Base-by-base conservation (phyloP, 1,284 basidiomycete genomes). In the Bondarzewia mesenterica region DNA sequence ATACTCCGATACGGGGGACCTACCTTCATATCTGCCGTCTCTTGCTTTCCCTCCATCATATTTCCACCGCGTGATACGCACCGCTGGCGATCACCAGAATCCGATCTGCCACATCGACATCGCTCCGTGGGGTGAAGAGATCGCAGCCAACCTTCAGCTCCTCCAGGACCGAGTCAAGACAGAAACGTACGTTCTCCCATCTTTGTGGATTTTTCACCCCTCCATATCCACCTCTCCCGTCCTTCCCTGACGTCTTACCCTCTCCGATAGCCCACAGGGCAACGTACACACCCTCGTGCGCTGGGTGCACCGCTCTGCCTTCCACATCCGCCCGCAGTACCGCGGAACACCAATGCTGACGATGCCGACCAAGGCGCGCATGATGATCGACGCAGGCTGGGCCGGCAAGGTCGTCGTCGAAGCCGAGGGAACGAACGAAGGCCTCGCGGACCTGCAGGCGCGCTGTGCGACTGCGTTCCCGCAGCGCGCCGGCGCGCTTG, bases 371-470 rank as follows among this genome's bases (percentile, higher is more conserved):
- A 43, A 40, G 38, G 55, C 53, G 32, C 51, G 50, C 12, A 84
- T 53, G 78, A 37, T 74, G 32, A 75, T 90, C 15, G 85, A 91
- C 60, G 65, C 78, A 4, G 82, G 82, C 37, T 91, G 87, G 87
- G 85, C 81, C 57, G 88, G 88, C 3, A 81, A 76, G 0, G 74
- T 91, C 45, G 76, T 90, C 21, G 74, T 91, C 21, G 88, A 89
- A 67, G 79, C 84, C 14, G 87, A 89, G 60, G 88, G 88, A 32
- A 90, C 88, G 45, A 85, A 88, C 58, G 88, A 90, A 60, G 80
- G 83, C 6, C 71, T 89, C 20, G 78, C 74, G n/a, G 88, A 90
- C 63, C 68, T 91, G 52, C 83, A 85, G 55, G 74, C 72, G 45
- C 74, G 88, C 5, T 88, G 86, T 62, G 75, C 79, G 1, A 76